These are phyloP conservation scores for Glebionis coronaria DNA, from an alignment of 129 eudicot species.

Conservation along the genomic window DNA sequence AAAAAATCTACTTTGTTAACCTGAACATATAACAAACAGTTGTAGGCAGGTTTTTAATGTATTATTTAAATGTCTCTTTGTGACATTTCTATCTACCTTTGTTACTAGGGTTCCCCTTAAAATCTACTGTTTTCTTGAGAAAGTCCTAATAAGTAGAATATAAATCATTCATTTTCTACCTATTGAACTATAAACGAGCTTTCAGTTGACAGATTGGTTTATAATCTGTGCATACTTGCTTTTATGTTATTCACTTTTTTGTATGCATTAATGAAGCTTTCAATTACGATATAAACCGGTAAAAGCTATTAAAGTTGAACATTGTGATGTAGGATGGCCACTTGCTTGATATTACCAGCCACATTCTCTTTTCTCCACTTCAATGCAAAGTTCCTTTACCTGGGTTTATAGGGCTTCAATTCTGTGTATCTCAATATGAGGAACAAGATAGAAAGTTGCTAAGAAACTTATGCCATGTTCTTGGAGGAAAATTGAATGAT, in stretches of 20 bases:
- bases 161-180: neutral
- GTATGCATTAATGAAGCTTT: neutral
- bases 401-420: slow-evolving; percentile 50
- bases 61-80: neutral
- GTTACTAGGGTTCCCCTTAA: neutral
- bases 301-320: slow-evolving; percentile 21
- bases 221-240: neutral
- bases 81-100: neutral
- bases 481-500: slow-evolving; percentile 61
- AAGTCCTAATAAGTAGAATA: too few relatives aligned
- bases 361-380: slow-evolving; percentile 90
- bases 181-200: neutral
- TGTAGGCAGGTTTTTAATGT: neutral
- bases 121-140: neutral
- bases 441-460: slow-evolving; percentile 63
- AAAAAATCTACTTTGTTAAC: neutral
- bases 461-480: slow-evolving; percentile 78
- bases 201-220: neutral
- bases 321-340: slow-evolving; percentile 58
- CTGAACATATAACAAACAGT: neutral
- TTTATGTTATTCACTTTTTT: slow-evolving; percentile 9
- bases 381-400: slow-evolving; percentile 81
- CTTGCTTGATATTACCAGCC: slow-evolving; percentile 77
- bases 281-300: neutral
- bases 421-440: slow-evolving; percentile 82